Evolutionary conservation across 1,139 yeast genomes (phyloP).

Genomic region (Magnusiomyces magnusii): DNA sequence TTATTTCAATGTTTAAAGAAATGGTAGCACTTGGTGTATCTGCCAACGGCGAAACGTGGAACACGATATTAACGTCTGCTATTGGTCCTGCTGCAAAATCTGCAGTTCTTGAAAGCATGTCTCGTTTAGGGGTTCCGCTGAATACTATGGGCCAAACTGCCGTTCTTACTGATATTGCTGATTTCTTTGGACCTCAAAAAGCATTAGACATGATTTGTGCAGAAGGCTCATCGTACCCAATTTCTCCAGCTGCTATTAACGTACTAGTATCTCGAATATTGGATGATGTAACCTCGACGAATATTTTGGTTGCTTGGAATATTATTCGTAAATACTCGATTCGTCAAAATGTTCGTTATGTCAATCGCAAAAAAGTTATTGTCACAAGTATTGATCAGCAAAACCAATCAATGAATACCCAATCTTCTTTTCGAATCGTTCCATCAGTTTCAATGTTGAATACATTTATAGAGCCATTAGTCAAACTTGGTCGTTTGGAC

Average conservation of each 20-base stretch:
- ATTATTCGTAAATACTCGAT: constrained; percentile 9
- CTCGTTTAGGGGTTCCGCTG: constrained; percentile 20
- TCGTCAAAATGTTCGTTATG: constrained; percentile 2
- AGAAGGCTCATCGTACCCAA: constrained; percentile 12
- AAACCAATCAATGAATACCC: constrained; percentile 19
- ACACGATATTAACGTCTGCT: constrained; percentile 22
- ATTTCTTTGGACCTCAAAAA: constrained; percentile 21
- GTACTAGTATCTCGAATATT: constrained; percentile 16
- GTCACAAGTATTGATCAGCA: constrained; percentile 4
- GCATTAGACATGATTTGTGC: constrained; percentile 20
- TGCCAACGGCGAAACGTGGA: constrained; percentile 39
- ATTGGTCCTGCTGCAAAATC: constrained; percentile 21
- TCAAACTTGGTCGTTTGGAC: constrained; percentile 21
- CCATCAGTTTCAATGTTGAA: constrained; percentile 22
- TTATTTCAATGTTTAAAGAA: constrained; percentile 22
- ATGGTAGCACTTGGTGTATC: constrained; percentile 31
- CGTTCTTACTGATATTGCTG: constrained; percentile 21
- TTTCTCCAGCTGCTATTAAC: constrained; percentile 14
- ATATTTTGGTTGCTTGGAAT: constrained; percentile 14
- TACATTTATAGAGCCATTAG: constrained; percentile 20
- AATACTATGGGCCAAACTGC: constrained; percentile 20
- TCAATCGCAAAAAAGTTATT: constrained; percentile 12
- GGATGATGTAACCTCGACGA: constrained; percentile 11
- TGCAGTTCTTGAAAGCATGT: constrained; percentile 21
- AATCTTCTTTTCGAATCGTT: constrained; percentile 14